phyloP scores from a whole-genome alignment of 305 asterid genomes.

The Solanum hybrid region DNA sequence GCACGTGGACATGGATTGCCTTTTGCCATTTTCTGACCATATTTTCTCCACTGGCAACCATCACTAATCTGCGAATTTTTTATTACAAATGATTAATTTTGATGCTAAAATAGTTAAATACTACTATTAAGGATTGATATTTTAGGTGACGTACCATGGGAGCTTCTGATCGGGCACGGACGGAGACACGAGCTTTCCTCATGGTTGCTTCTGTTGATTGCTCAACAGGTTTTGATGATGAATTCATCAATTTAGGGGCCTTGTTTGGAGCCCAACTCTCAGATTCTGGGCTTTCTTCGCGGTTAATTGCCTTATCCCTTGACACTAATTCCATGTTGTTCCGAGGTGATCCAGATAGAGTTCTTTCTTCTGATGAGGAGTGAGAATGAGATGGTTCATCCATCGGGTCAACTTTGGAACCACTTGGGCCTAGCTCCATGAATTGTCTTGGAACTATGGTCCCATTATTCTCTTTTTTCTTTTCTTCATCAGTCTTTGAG shows the following conservation, averaged over 20 bases:
- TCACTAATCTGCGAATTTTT: slow-evolving; percentile 39
- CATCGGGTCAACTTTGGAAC: slow-evolving; percentile 1
- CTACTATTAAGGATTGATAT: background rate
- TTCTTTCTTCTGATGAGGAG: slow-evolving; percentile 37
- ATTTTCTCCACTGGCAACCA: slow-evolving; percentile 82
- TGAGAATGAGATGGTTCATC: slow-evolving; percentile 14
- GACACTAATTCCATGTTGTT: slow-evolving; percentile 19
- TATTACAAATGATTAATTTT: background rate
- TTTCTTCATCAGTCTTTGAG: slow-evolving; percentile 18
- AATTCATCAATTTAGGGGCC: slow-evolving; percentile 29
- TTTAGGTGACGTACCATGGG: slow-evolving; percentile 37
- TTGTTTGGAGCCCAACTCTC: slow-evolving; percentile 59
- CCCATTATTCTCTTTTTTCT: slow-evolving; percentile 23
- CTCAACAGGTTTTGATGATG: slow-evolving; percentile 29
- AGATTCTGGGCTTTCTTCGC: slow-evolving; percentile 56
- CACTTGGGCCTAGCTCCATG: slow-evolving; percentile 26
- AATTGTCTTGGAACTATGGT: slow-evolving; percentile 43
- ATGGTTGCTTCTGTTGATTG: slow-evolving; percentile 67
- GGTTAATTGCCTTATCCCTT: slow-evolving; percentile 26
- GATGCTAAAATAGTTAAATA: background rate
- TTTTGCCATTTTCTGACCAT: slow-evolving; percentile 77
- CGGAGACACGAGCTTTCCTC: slow-evolving; percentile 93
- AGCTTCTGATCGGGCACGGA: slow-evolving; percentile 95
- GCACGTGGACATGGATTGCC: slow-evolving; percentile 83
- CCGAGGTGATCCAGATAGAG: slow-evolving; percentile 20